phyloP scores from a whole-genome alignment of 2,329 filamentous ascomycete genomes.

The Diaporthe eres region DNA sequence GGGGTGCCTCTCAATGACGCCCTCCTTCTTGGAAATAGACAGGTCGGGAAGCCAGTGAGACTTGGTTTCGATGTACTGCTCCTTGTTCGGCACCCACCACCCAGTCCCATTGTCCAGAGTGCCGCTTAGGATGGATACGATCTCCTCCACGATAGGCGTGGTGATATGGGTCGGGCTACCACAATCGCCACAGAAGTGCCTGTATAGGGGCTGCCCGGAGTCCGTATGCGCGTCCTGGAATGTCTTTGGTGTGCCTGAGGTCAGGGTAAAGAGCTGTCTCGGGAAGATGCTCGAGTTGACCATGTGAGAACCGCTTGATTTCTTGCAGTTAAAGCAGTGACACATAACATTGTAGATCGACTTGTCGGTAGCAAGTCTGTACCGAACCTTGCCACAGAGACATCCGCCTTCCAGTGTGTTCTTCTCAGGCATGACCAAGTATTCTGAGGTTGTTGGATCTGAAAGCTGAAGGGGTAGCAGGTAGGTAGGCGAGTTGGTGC shows the following conservation, averaged over 20 bases:
- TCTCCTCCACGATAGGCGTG: conserved; percentile 17
- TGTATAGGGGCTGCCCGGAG: conserved; percentile 1
- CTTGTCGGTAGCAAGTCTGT: conserved; percentile 4
- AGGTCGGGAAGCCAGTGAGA: conserved; percentile 36
- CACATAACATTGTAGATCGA: conserved; percentile 37
- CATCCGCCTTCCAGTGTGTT: conserved; percentile 30
- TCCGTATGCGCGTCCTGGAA: conserved; percentile 26
- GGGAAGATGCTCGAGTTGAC: conserved; percentile 35
- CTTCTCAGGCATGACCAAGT: not conserved
- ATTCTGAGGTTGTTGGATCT: not conserved
- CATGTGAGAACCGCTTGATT: conserved; percentile 35
- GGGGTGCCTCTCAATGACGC: conserved; percentile 27
- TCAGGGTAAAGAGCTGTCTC: conserved; percentile 24
- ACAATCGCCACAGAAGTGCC: conserved; percentile 33
- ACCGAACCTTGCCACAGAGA: conserved; percentile 36
- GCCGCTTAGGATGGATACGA: conserved; percentile 24
- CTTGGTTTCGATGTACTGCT: conserved; percentile 37
- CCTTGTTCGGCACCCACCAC: conserved; percentile 37
- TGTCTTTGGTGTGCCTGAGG: conserved; percentile 16
- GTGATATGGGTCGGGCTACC: conserved; percentile 36
- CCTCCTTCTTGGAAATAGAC: conserved; percentile 18
- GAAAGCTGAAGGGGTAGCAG: not conserved
- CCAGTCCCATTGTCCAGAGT: conserved; percentile 26
- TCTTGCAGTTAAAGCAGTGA: conserved; percentile 37
- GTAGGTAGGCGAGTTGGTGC: not conserved